Base-by-base conservation (phyloP, 139 green algal genomes). In the Nannochloris sp. region DNA sequence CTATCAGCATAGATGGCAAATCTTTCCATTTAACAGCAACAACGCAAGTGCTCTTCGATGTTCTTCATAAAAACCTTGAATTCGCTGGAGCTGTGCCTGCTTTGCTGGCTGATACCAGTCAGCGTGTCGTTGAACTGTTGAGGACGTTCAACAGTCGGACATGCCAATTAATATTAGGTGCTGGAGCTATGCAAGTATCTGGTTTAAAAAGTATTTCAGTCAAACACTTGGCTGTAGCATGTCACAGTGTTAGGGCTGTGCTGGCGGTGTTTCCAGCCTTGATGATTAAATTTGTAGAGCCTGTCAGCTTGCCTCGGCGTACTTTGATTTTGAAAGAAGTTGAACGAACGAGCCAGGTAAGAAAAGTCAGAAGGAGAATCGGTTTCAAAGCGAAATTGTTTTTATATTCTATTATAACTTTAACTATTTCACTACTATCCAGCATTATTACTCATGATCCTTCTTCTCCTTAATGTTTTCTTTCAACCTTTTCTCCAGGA, bases 141-240 rank as follows among this genome's bases (percentile, higher is more conserved):
- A 86, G 86, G 64, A 54, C 83, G 35, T 97, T 95, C 85, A 97
- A 97, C 76, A 76, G 59, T 1, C 76, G 84, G 60, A 88, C 82
- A 25, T 94, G 83, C 73, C 83, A 95, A 69, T 78, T 97, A 54
- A 86, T 97, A 48, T 80, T 97, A 30, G 92, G 90, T 0, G 91
- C 91, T 4, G 86, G 87, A 4, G 91, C 91, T n/a, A 96, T 97
- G 87, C 85, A 87, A 60, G 68, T 72, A 27, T 10, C 89, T 13
- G 90, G 91, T 23, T 83, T 96, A 33, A 87, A 86, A 65, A 91
- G 80, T 65, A 97, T 97, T 76, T 92, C 88, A 6, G 91, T 90
- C 39, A 96, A 96, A 81, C 91, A 97, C 75, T 72, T 95, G 27
- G 88, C 87, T 1, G 48, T 93, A 15, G 74, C 76, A 48, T 83